These are phyloP conservation scores for Penicillium sp. DNA, from an alignment of 2,329 filamentous ascomycete species.

Conservation along the genomic window DNA sequence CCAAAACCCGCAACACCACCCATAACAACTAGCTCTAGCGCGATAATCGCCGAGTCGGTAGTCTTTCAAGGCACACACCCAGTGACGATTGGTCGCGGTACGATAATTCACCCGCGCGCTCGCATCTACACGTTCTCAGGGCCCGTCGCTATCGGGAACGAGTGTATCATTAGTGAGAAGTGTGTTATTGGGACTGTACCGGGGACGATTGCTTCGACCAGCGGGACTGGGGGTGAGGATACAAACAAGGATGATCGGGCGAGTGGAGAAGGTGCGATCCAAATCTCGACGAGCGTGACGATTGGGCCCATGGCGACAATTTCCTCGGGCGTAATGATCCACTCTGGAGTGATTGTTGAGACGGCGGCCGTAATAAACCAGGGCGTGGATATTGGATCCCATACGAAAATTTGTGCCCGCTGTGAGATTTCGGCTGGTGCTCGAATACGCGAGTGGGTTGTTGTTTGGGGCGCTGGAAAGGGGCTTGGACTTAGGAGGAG, in stretches of 20 bases:
- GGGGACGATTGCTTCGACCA: conserved; percentile 43
- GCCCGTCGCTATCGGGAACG: conserved; percentile 78
- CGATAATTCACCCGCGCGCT: conserved; percentile 83
- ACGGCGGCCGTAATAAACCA: conserved; percentile 45
- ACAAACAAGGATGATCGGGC: background rate
- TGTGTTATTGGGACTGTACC: conserved; percentile 56
- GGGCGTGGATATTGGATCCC: conserved; percentile 47
- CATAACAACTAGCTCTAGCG: conserved; percentile 41
- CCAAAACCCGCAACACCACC: conserved; percentile 40
- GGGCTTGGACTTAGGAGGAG: conserved; percentile 40
- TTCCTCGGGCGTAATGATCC: conserved; percentile 44
- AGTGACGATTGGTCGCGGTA: conserved; percentile 77
- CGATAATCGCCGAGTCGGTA: conserved; percentile 46
- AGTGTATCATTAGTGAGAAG: conserved; percentile 79
- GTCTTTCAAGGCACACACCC: conserved; percentile 68
- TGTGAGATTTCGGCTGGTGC: conserved; percentile 64
- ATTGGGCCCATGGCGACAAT: conserved; percentile 45
- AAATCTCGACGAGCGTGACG: conserved; percentile 45
- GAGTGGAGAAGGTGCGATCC: conserved; percentile 26
- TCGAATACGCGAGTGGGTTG: conserved; percentile 68
- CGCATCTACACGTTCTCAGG: conserved; percentile 78
- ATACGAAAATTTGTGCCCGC: conserved; percentile 72
- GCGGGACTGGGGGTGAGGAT: background rate
- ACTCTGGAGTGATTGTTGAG: conserved; percentile 50
- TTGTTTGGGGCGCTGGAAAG: conserved; percentile 69